These are phyloP conservation scores for Tylopilus plumbeoviolaceoides DNA, from an alignment of 768 basidiomycete species.

Conservation along the genomic window DNA sequence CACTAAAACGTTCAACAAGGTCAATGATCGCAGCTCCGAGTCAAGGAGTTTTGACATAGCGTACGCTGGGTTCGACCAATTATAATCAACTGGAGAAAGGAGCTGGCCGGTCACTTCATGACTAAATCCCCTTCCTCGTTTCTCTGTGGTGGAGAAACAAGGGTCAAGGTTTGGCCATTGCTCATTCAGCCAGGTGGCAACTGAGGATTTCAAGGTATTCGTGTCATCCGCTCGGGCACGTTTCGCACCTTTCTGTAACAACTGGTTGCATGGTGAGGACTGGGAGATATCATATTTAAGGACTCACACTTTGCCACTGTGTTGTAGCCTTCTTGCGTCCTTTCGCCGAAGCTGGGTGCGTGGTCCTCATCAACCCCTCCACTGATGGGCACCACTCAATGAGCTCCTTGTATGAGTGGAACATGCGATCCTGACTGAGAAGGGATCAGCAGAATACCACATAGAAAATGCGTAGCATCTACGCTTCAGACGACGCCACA, in stretches of 20 bases:
- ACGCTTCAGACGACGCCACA: no score
- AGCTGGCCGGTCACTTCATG: neutral
- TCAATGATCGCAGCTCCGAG: no score
- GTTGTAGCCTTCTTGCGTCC: no score
- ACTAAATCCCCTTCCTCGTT: neutral
- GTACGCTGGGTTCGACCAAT: neutral
- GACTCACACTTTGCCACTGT: no score
- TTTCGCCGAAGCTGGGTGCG: no score
- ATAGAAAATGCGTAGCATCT: neutral
- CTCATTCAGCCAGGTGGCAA: constrained; percentile 9
- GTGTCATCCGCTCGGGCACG: constrained; percentile 12
- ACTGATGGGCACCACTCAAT: constrained; percentile 4
- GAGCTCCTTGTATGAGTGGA: constrained; percentile 7
- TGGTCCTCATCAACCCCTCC: no score
- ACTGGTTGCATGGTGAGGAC: no score
- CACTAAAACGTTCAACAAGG: no score
- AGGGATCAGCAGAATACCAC: neutral
- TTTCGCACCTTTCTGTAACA: constrained; percentile 12
- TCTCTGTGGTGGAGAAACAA: neutral
- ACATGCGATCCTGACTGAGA: no score
- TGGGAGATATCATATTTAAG: no score
- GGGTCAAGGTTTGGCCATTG: neutral
- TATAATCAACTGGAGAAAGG: neutral
- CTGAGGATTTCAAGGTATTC: neutral
- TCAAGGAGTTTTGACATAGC: no score